A percentile compares a stretch with the other conserved stretches of the same genome.
Evolutionary conservation across 495 filamentous ascomycete species (phyloP).

Genomic region (Achaetomiella virescens): DNA sequence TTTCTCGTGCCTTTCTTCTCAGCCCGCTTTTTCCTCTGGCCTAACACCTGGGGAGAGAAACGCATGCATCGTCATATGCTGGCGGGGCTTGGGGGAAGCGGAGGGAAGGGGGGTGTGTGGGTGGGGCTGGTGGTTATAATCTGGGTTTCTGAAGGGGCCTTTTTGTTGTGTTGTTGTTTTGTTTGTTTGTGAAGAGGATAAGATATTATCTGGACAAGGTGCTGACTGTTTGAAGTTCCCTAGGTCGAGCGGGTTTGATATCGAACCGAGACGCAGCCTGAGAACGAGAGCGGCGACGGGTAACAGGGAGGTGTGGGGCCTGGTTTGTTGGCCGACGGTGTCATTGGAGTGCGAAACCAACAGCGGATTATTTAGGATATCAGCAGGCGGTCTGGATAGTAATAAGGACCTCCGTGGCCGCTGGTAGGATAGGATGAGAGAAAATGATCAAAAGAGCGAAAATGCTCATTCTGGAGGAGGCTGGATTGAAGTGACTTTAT

Average conservation of each 20-base stretch:
- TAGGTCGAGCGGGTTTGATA: background rate
- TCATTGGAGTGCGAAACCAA: no score
- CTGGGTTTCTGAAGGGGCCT: constrained; percentile 43
- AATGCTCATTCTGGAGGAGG: no score
- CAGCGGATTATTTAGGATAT: no score
- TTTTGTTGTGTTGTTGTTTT: constrained; percentile 5
- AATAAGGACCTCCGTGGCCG: background rate
- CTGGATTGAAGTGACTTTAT: no score
- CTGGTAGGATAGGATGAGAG: no score
- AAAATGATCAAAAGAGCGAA: no score
- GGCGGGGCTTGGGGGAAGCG: constrained; percentile 23
- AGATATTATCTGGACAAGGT: background rate
- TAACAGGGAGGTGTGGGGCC: background rate
- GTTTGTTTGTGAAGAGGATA: background rate
- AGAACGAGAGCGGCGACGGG: no score
- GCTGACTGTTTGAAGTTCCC: constrained; percentile 4
- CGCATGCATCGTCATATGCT: constrained; percentile 47
- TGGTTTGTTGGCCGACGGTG: no score
- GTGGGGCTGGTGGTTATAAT: constrained; percentile 43
- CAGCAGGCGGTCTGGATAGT: no score
- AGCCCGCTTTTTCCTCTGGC: background rate
- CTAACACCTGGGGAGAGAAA: no score
- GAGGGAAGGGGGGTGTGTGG: constrained; percentile 19
- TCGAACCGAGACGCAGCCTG: background rate
- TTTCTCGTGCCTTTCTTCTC: constrained; percentile 1